Evolutionary conservation across 306 rosid species (phyloP).

Genomic region (Vachellia collinsii): DNA sequence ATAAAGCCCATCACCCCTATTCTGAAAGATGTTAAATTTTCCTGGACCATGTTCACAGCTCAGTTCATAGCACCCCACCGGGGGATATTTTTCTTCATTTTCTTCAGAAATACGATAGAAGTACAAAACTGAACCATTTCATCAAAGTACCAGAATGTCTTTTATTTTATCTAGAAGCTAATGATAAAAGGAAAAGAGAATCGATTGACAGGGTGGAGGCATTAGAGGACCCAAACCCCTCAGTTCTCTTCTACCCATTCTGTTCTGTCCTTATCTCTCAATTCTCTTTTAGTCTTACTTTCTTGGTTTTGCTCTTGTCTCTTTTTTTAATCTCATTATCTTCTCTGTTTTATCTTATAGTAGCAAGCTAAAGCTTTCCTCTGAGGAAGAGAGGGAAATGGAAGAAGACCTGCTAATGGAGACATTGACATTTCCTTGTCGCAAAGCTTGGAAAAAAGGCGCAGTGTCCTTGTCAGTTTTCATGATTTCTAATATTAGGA

Average conservation of each 20-base stretch:
- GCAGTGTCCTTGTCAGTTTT: background rate
- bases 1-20: background rate
- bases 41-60: background rate
- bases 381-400: background rate
- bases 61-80: background rate
- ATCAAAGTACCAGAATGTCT: too few species aligned
- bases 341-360: background rate
- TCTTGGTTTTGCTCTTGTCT: background rate
- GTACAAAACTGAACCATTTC: too few species aligned
- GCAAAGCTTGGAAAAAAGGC: background rate
- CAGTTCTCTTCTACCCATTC: background rate
- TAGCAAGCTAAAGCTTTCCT: background rate
- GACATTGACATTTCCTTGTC: background rate
- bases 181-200: background rate
- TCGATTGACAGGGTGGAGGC: background rate
- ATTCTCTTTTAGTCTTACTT: background rate
- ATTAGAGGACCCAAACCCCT: background rate
- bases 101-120: too few species aligned
- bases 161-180: background rate
- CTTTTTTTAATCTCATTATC: background rate
- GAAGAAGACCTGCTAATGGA: background rate
- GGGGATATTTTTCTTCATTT: too few species aligned
- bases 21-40: background rate
- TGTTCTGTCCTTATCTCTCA: background rate
- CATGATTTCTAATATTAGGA: too few species aligned